Conservation (phyloP, 176 grass and related monocot species). For the Carex scoparia region DNA sequence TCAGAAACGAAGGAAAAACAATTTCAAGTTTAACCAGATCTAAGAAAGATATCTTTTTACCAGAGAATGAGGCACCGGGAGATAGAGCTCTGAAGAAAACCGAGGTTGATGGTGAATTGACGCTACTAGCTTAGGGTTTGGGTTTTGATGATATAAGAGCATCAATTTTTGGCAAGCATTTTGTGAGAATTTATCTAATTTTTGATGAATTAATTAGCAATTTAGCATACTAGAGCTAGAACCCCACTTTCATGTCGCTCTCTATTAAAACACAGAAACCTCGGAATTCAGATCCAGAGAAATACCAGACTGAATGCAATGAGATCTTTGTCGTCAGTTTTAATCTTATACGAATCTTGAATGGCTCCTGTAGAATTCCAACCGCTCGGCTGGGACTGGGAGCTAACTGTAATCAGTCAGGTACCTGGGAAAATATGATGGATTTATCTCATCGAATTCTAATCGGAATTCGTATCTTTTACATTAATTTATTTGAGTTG, state of each 20-base stretch:
- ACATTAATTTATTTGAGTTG: too few species aligned
- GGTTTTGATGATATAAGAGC: background rate
- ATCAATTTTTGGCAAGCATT: constrained; percentile 1
- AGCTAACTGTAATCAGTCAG: too few species aligned
- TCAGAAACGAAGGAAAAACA: background rate
- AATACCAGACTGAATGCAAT: too few species aligned
- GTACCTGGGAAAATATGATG: too few species aligned
- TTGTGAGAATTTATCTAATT: background rate
- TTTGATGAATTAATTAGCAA: background rate
- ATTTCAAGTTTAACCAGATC: constrained; percentile 15
- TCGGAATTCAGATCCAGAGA: background rate
- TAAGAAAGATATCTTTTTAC: background rate
- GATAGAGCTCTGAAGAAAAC: background rate
- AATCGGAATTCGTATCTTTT: too few species aligned
- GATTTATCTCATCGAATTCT: too few species aligned
- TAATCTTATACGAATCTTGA: too few species aligned
- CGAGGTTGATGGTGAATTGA: background rate
- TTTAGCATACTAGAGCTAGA: background rate
- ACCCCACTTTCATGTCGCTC: background rate
- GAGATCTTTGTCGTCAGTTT: too few species aligned
- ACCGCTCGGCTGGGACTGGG: too few species aligned
- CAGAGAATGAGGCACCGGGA: background rate
- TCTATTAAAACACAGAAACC: background rate
- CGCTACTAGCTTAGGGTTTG: constrained; percentile 3
- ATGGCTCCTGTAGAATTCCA: too few species aligned